Evolutionary conservation across 805 yeast genomes (phyloP).

Genomic region (Barnettozyma salicaria): DNA sequence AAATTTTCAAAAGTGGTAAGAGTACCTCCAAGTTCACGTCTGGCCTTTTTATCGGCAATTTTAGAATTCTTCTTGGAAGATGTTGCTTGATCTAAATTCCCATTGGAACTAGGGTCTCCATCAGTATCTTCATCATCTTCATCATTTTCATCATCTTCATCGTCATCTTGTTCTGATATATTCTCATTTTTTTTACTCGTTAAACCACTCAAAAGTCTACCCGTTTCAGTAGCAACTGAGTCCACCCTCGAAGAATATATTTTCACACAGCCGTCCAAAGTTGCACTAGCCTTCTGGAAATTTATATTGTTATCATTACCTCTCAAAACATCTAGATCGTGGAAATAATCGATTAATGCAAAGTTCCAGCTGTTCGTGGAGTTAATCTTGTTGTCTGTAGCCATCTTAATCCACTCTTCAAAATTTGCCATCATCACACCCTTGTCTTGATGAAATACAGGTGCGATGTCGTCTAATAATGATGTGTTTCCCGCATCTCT

Average conservation of each 20-base stretch:
- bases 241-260: slow-evolving; percentile 91
- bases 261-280: slow-evolving; percentile 91
- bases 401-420: slow-evolving; percentile 28
- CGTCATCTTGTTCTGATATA: no score
- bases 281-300: slow-evolving; percentile 85
- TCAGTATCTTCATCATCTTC: slow-evolving; percentile 18
- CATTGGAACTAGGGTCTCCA: slow-evolving; percentile 2
- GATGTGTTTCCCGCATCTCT: slow-evolving; percentile 13
- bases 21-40: slow-evolving; percentile 36
- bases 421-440: slow-evolving; percentile 39
- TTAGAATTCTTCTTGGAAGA: slow-evolving; percentile 26
- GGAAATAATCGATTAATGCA: slow-evolving; percentile 86
- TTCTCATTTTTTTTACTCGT: slow-evolving; percentile 41
- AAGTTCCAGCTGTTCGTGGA: slow-evolving; percentile 84
- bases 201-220: slow-evolving; percentile 70
- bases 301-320: slow-evolving; percentile 75
- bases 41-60: slow-evolving; percentile 22
- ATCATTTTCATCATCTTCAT: slow-evolving; percentile 22
- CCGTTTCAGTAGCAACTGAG: slow-evolving; percentile 86
- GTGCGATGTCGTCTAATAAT: slow-evolving; percentile 20
- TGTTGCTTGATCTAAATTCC: slow-evolving; percentile 3
- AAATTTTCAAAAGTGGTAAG: slow-evolving; percentile 45
- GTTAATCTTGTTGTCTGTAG: slow-evolving; percentile 53
- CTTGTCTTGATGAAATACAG: slow-evolving; percentile 26
- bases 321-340: slow-evolving; percentile 66